phyloP scores from a whole-genome alignment of 345 rosid species.

The Kandelia obovata region DNA sequence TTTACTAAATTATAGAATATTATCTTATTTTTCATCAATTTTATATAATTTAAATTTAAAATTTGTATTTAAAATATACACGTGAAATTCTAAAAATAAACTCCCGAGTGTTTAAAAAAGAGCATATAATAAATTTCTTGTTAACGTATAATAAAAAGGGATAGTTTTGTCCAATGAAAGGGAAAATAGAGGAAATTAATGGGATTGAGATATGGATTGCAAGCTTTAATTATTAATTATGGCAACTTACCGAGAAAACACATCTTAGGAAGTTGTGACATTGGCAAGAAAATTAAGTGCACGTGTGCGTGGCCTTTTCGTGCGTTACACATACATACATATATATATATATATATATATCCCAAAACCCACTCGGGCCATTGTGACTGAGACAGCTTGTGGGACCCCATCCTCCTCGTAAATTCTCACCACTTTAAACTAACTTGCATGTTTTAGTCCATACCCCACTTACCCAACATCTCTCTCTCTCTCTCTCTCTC shows the following conservation, averaged over 20 bases:
- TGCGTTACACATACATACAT: neutral
- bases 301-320: conserved; percentile 13
- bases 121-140: too few species aligned
- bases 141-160: neutral
- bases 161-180: neutral
- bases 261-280: too few species aligned
- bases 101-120: too few species aligned
- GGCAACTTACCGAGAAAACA: too few species aligned
- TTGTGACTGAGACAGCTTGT: neutral
- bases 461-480: neutral
- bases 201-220: neutral
- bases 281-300: neutral
- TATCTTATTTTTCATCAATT: too few species aligned
- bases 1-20: too few species aligned
- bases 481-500: too few species aligned
- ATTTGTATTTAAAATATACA: too few species aligned
- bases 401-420: conserved; percentile 5
- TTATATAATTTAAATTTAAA: too few species aligned
- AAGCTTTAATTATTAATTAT: neutral
- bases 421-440: conserved; percentile 19
- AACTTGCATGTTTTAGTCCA: conserved; percentile 8
- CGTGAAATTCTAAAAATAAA: too few species aligned
- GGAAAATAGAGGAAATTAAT: neutral
- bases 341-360: too few species aligned
- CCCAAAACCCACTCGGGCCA: neutral